phyloP scores from a whole-genome alignment of 495 filamentous ascomycete genomes.

The Neurospora intermedia region DNA sequence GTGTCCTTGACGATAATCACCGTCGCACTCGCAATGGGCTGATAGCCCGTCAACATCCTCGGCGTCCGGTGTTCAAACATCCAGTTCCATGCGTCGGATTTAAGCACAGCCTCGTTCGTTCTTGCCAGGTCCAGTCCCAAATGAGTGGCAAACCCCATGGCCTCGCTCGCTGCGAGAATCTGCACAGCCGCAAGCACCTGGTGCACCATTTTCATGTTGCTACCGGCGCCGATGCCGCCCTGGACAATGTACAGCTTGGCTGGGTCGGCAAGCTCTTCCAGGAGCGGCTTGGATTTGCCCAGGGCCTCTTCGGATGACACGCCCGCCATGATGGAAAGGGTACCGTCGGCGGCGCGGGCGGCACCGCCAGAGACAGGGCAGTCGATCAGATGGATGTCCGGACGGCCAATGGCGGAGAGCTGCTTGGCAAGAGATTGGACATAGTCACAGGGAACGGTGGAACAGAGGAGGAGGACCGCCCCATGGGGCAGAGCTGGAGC shows the following conservation, averaged over 20 bases:
- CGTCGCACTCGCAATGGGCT: constrained; percentile 57
- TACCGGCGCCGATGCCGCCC: constrained; percentile 66
- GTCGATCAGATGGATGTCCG: constrained; percentile 62
- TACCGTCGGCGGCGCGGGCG: constrained; percentile 60
- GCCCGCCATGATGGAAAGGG: constrained; percentile 74
- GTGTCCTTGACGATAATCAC: constrained; percentile 75
- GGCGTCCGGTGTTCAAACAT: constrained; percentile 72
- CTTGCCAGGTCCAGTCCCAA: constrained; percentile 52
- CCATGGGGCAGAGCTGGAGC: constrained; percentile 43
- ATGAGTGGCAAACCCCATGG: constrained; percentile 58
- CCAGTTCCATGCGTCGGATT: constrained; percentile 58
- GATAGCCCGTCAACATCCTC: constrained; percentile 57
- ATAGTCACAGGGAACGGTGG: constrained; percentile 62
- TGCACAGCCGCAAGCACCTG: constrained; percentile 71
- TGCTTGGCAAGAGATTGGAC: constrained; percentile 47
- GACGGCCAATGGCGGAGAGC: constrained; percentile 41
- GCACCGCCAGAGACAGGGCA: constrained; percentile 71
- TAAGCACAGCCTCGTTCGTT: constrained; percentile 47
- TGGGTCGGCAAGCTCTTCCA: constrained; percentile 51
- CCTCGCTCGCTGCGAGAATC: constrained; percentile 63
- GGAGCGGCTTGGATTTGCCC: constrained; percentile 45
- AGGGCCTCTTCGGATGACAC: constrained; percentile 43
- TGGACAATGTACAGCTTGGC: constrained; percentile 61
- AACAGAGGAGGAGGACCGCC: constrained; percentile 59
- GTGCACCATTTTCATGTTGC: constrained; percentile 82